Evolutionary conservation across 176 grass and related monocot genomes (phyloP).

Genomic region (Juncus effusus): DNA sequence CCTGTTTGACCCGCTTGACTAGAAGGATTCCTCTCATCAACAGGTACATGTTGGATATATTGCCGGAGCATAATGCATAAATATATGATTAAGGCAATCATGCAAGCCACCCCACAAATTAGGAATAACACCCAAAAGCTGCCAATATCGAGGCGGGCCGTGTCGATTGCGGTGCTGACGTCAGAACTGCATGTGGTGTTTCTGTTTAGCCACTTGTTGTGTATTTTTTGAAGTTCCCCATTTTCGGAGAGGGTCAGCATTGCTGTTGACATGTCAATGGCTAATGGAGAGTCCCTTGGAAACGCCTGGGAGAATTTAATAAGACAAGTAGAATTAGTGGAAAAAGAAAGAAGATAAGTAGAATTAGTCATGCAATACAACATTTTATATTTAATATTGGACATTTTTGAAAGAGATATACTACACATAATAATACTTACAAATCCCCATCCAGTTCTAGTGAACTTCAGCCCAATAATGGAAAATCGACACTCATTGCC

Average conservation of each 20-base stretch:
- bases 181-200: constrained; percentile 35
- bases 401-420: not conserved
- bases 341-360: no score
- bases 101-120: constrained; percentile 59
- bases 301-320: constrained; percentile 48
- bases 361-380: no score
- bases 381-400: no score
- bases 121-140: constrained; percentile 90
- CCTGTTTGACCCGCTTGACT: constrained; percentile 10
- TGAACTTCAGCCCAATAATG: constrained; percentile 86
- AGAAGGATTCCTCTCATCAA: not conserved
- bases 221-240: constrained; percentile 84
- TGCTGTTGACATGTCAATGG: constrained; percentile 77
- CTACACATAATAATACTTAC: constrained; percentile 48
- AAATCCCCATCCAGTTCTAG: constrained; percentile 86
- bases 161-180: constrained; percentile 42
- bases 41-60: constrained; percentile 29
- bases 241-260: constrained; percentile 79
- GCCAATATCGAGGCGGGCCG: constrained; percentile 53
- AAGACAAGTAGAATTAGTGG: constrained; percentile 3
- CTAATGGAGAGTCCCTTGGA: constrained; percentile 71
- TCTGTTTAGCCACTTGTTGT: constrained; percentile 72
- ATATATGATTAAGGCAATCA: constrained; percentile 55
- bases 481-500: constrained; percentile 52
- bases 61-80: constrained; percentile 42